These are phyloP conservation scores for Bauhinia variegata DNA, from an alignment of 306 rosid species.

Conservation along the genomic window DNA sequence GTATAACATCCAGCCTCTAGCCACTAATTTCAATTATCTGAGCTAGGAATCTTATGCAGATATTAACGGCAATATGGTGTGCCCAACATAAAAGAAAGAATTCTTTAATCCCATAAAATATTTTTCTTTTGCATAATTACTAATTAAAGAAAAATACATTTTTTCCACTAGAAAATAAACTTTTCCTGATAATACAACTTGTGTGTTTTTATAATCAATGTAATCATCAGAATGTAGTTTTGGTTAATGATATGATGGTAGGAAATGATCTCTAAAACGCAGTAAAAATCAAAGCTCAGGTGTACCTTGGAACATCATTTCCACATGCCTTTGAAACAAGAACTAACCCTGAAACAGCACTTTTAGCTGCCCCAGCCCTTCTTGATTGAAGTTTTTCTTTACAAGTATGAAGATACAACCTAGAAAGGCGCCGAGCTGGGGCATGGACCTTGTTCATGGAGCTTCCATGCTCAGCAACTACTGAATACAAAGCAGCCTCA, in stretches of 20 bases:
- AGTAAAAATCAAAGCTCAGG: conserved; percentile 17
- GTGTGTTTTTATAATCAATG: conserved; percentile 14
- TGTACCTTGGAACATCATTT: conserved; percentile 94
- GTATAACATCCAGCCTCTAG: conserved; percentile 31
- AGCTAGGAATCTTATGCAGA: conserved; percentile 27
- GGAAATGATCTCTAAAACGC: conserved; percentile 11
- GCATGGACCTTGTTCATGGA: conserved; percentile 96
- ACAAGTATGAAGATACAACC: conserved; percentile 88
- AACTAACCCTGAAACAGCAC: conserved; percentile 87
- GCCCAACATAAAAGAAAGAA: conserved; percentile 18
- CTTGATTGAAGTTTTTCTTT: conserved; percentile 63
- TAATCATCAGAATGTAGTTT: conserved; percentile 24
- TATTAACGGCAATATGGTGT: neutral
- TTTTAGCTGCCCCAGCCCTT: conserved; percentile 84
- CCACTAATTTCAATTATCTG: conserved; percentile 10
- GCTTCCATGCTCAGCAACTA: conserved; percentile 98
- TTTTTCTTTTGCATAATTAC: conserved; percentile 4
- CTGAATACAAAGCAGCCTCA: conserved; percentile 90
- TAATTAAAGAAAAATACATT: neutral
- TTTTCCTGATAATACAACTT: conserved; percentile 20
- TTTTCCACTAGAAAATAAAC: conserved; percentile 11
- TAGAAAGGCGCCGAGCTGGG: conserved; percentile 94
- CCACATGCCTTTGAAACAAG: conserved; percentile 98
- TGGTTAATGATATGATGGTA: conserved; percentile 20
- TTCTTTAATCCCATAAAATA: neutral